Evolutionary conservation across 2,329 filamentous ascomycete species (phyloP).

Genomic region (Xylariomycetidae sp.): DNA sequence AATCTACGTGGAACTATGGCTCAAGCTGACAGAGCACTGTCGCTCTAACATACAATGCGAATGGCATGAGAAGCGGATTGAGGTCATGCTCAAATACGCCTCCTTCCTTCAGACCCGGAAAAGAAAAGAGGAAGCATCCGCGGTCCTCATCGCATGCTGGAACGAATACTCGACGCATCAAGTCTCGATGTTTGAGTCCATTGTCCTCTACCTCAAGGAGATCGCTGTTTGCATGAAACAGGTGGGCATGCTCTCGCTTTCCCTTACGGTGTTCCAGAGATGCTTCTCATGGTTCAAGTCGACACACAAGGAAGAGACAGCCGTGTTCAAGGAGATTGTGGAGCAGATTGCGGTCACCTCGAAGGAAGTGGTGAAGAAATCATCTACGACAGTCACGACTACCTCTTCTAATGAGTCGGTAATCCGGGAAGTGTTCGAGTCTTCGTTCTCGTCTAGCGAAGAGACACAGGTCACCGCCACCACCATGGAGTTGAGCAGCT

Average conservation of each 20-base stretch:
- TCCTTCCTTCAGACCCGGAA: slow-evolving; percentile 9
- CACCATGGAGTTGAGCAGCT: slow-evolving; percentile 9
- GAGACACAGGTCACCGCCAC: slow-evolving; percentile 8
- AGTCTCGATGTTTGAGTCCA: slow-evolving; percentile 12
- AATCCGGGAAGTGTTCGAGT: slow-evolving; percentile 13
- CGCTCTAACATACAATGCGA: slow-evolving; percentile 1
- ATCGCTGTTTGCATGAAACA: slow-evolving; percentile 7
- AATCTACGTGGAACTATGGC: slow-evolving; percentile 11
- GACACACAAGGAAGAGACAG: slow-evolving; percentile 10
- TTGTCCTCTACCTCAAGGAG: slow-evolving; percentile 9
- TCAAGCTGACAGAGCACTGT: slow-evolving; percentile 11
- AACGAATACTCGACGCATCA: slow-evolving; percentile 12
- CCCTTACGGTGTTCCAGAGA: slow-evolving; percentile 11
- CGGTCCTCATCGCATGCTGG: slow-evolving; percentile 12
- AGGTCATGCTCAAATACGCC: slow-evolving; percentile 11
- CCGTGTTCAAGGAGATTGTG: slow-evolving; percentile 11
- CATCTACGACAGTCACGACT: slow-evolving; percentile 5
- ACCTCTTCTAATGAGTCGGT: slow-evolving; percentile 9
- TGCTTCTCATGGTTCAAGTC: slow-evolving; percentile 15
- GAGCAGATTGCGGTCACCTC: slow-evolving; percentile 10
- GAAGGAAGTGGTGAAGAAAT: slow-evolving; percentile 9
- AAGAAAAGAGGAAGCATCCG: slow-evolving; percentile 8
- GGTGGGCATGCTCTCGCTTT: slow-evolving; percentile 8
- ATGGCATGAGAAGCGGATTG: slow-evolving; percentile 13
- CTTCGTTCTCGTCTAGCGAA: slow-evolving; percentile 9